Evolutionary conservation across 2,329 filamentous ascomycete species (phyloP).

Genomic region (Grosmannia huntii): DNA sequence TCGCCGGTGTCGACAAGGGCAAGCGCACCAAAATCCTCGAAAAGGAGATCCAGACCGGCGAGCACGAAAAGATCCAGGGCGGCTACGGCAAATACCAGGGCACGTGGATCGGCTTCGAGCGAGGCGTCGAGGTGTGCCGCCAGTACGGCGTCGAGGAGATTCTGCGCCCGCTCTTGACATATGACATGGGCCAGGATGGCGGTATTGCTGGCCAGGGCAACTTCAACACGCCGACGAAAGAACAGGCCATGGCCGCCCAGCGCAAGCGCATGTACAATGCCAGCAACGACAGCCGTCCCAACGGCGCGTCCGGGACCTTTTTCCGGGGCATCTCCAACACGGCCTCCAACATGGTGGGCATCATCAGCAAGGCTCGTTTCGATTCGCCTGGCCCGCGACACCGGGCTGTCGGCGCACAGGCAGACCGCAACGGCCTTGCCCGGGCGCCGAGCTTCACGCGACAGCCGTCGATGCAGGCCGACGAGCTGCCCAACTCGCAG

Average conservation of each 20-base stretch:
- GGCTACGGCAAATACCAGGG: conserved; percentile 99
- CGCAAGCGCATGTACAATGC: conserved; percentile 84
- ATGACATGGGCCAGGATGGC: conserved; percentile 69
- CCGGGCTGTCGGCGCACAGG: conserved; percentile 18
- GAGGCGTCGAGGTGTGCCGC: conserved; percentile 83
- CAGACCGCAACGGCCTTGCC: conserved; percentile 40
- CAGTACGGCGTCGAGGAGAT: conserved; percentile 67
- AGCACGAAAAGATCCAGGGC: conserved; percentile 97
- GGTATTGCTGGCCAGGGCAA: conserved; percentile 58
- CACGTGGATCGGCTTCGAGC: conserved; percentile 92
- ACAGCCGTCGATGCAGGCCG: conserved; percentile 58
- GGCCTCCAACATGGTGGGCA: conserved; percentile 83
- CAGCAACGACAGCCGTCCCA: conserved; percentile 52
- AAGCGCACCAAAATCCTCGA: conserved; percentile 96
- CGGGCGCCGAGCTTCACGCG: conserved; percentile 58
- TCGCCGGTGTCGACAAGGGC: conserved; percentile 93
- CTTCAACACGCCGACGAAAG: conserved; percentile 92
- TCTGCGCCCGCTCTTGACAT: conserved; percentile 60
- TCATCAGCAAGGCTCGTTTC: conserved; percentile 90
- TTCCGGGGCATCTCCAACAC: conserved; percentile 95
- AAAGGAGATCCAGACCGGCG: conserved; percentile 91
- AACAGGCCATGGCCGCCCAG: conserved; percentile 94
- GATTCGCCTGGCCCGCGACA: conserved; percentile 69
- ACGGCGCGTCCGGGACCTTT: conserved; percentile 68
- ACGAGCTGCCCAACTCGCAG: conserved; percentile 66